A percentile compares a stretch with the other conserved stretches of the same genome.
phyloP scores from a whole-genome alignment of 306 rosid genomes.

The Vigna reflexopilosa region DNA sequence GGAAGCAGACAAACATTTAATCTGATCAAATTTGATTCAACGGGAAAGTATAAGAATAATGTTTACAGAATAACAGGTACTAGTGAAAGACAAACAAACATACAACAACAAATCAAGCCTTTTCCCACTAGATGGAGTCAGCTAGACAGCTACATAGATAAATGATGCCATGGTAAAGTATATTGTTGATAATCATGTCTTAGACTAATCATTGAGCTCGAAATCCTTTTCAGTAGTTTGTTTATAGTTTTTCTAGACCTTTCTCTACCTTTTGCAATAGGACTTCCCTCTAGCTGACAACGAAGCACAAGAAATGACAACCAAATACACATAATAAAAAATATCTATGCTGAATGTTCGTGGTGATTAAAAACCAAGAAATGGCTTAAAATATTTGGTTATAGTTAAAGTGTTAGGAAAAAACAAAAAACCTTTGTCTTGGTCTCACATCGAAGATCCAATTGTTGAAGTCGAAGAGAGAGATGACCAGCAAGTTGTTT shows the following conservation, averaged over 20 bases:
- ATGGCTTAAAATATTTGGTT: conserved; percentile 34
- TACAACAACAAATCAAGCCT: background rate
- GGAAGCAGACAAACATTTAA: conserved; percentile 41
- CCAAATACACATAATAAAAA: background rate
- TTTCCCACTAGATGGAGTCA: background rate
- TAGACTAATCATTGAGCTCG: background rate
- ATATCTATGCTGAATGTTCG: background rate
- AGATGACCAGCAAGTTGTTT: conserved; percentile 73
- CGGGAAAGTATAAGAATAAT: background rate
- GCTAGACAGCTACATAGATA: background rate
- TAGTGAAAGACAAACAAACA: background rate
- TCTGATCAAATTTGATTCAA: conserved; percentile 36
- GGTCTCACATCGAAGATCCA: conserved; percentile 90
- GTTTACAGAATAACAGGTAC: conserved; percentile 9
- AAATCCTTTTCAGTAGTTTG: background rate
- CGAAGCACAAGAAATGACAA: conserved; percentile 3
- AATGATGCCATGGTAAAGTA: background rate
- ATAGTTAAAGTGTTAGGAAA: conserved; percentile 29
- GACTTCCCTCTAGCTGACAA: background rate
- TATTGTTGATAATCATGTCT: background rate
- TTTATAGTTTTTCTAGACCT: background rate
- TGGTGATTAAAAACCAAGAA: background rate
- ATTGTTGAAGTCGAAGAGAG: conserved; percentile 87
- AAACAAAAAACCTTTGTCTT: conserved; percentile 79
- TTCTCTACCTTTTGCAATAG: background rate